A percentile compares a stretch with the other conserved stretches of the same genome.
These are phyloP conservation scores for Saccharum spontaneum DNA, from an alignment of 176 grass and related monocot genomes.

Conservation along the genomic window DNA sequence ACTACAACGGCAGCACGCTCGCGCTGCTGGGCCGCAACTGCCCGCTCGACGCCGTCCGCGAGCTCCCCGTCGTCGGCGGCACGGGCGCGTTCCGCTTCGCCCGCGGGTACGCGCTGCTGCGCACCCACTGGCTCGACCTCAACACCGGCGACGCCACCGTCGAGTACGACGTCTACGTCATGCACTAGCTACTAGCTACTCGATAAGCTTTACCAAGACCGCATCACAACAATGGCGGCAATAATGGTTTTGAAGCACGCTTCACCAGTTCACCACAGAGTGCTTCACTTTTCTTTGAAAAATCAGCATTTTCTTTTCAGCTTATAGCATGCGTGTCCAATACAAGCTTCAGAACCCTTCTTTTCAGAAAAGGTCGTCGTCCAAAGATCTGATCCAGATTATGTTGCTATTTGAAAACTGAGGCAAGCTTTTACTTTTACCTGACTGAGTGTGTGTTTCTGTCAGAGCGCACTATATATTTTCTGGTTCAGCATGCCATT, in stretches of 20 bases:
- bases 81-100: constrained; percentile 70
- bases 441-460: not conserved
- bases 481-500: not conserved
- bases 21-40: constrained; percentile 66
- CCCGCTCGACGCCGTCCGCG: constrained; percentile 42
- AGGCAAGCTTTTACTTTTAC: not conserved
- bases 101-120: constrained; percentile 51
- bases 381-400: not conserved
- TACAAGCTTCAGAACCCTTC: not conserved
- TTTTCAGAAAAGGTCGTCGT: not conserved
- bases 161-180: constrained; percentile 78
- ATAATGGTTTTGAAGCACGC: not conserved
- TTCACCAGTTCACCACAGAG: not conserved
- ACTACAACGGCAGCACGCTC: constrained; percentile 63
- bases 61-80: constrained; percentile 70
- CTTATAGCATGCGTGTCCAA: not conserved
- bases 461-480: not conserved
- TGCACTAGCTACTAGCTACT: constrained; percentile 17
- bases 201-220: not conserved
- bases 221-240: not conserved
- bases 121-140: constrained; percentile 43
- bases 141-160: constrained; percentile 56
- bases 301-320: not conserved
- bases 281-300: not conserved
- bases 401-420: not conserved